phyloP scores from a whole-genome alignment of 108 stramenopile genomes.

The Cyclotella atomus region DNA sequence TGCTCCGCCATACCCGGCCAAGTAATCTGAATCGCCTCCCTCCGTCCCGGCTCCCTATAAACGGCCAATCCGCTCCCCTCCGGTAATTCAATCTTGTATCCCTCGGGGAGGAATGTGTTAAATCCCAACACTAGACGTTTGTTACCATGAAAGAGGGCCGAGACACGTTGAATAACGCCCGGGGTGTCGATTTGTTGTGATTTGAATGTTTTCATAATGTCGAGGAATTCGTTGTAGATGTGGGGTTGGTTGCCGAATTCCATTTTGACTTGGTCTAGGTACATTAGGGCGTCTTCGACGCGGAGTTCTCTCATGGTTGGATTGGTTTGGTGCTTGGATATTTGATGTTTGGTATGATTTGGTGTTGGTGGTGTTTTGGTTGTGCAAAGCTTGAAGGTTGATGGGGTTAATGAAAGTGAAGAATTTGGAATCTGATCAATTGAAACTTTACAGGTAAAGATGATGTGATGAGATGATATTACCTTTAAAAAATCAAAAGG shows the following conservation, averaged over 20 bases:
- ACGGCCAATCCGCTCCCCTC: slow-evolving; percentile 83
- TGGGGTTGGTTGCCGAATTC: slow-evolving; percentile 98
- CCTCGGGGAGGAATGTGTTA: slow-evolving; percentile 99
- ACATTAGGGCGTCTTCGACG: slow-evolving; percentile 98
- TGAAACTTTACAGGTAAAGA: too few relatives aligned
- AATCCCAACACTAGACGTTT: slow-evolving; percentile 96
- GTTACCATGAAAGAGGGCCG: slow-evolving; percentile 96
- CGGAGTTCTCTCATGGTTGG: slow-evolving; percentile 84
- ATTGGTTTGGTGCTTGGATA: too few relatives aligned
- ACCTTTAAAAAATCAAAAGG: too few relatives aligned
- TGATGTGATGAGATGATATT: too few relatives aligned
- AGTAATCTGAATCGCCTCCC: slow-evolving; percentile 63
- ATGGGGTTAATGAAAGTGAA: too few relatives aligned
- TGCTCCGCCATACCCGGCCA: slow-evolving; percentile 28
- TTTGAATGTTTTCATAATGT: slow-evolving; percentile 98
- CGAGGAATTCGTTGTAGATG: slow-evolving; percentile 99
- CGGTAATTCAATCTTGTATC: slow-evolving; percentile 96
- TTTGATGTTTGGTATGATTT: too few relatives aligned
- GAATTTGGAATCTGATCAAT: too few relatives aligned
- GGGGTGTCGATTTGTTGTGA: slow-evolving; percentile 97
- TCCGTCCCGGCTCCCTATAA: slow-evolving; percentile 79
- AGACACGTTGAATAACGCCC: slow-evolving; percentile 96
- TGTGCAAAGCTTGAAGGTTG: too few relatives aligned
- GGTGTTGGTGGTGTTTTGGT: too few relatives aligned
- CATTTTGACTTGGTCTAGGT: slow-evolving; percentile 98